Evolutionary conservation across 306 rosid species (phyloP), one percentile per base, ranked within the genome.

Genomic region (Sophora flavescens): DNA sequence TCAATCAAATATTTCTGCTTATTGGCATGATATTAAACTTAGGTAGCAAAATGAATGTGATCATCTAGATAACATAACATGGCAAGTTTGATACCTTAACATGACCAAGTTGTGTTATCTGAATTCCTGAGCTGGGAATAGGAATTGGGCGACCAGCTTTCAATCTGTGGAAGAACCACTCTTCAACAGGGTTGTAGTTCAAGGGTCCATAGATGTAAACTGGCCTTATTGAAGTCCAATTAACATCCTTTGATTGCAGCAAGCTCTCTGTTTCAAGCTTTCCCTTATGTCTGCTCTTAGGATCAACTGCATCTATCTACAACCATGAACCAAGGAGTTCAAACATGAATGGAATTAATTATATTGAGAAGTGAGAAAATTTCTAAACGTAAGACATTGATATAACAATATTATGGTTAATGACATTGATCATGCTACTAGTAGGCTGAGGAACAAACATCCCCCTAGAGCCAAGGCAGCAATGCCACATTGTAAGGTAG

Each of bases 201-300:
- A 95, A 79, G 45, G 99, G 97, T 45, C 99, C 99, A 72, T 95
- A 95, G 59, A 95, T 95, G 84, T 95, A 95, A 41, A 95, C 93
- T 48, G 98, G 98, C 89, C 98, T 92, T 68, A 92, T 44, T 16
- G 98, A 95, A 70, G 98, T 95, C 97, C 97, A 92, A 42, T 92
- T 95, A 62, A 92, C 97, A 75, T 78, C 96, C 86, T 63, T 86
- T 64, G 93, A 84, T 80, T 69, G 81, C 30, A 95, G 83, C 76
- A 95, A 82, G 86, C 82, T 92, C 81, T 95, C 98, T 17, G 97
- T 95, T 86, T 95, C 96, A 41, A 95, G 98, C 93, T 95, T 95
- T 77, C 99, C 99, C 93, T 95, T 95, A 86, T 95, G 99, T 77
- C 99, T 88, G 84, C 99, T 92, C 89, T 92, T 95, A n/a, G 97